A percentile compares a stretch with the other conserved stretches of the same genome.
These are phyloP conservation scores for Trypanosoma rangeli DNA, from an alignment of 208 protist genomes.

Conservation along the genomic window DNA sequence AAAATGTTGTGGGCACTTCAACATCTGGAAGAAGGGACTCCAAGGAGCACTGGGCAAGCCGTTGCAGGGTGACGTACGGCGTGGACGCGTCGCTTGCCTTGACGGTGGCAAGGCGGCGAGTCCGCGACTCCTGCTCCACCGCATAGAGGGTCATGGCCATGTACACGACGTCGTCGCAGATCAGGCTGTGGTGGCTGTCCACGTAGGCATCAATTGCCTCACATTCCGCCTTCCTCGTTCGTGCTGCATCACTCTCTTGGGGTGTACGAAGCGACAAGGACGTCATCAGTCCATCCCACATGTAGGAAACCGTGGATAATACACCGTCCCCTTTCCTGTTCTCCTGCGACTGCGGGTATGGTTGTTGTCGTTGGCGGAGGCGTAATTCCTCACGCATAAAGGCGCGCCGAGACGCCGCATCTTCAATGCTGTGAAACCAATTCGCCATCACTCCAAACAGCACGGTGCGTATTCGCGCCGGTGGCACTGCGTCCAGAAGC, in stretches of 20 bases:
- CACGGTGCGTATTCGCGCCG: neutral
- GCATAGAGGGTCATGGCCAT: neutral
- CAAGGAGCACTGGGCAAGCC: conserved; percentile 4
- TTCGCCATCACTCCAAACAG: conserved; percentile 13
- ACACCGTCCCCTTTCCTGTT: neutral
- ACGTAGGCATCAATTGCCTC: conserved; percentile 12
- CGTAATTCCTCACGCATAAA: conserved; percentile 19
- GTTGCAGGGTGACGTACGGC: neutral
- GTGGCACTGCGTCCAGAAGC: neutral
- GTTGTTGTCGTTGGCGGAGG: neutral
- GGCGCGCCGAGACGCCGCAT: conserved; percentile 9
- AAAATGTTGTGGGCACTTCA: neutral
- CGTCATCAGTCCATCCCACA: neutral
- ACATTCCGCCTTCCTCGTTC: neutral
- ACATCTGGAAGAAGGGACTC: conserved; percentile 2
- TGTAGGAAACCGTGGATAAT: neutral
- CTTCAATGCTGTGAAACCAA: conserved; percentile 6
- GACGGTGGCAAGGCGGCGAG: no score
- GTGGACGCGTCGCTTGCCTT: neutral
- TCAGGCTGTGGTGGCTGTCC: neutral
- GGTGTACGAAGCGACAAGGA: neutral
- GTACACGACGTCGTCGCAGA: conserved; percentile 9
- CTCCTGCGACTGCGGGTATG: neutral
- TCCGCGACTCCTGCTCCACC: neutral
- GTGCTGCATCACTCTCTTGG: conserved; percentile 1